A percentile compares a stretch with the other conserved stretches of the same genome.
These are phyloP conservation scores for Gremmenia infestans DNA, from an alignment of 2,329 filamentous ascomycete genomes.

Conservation along the genomic window DNA sequence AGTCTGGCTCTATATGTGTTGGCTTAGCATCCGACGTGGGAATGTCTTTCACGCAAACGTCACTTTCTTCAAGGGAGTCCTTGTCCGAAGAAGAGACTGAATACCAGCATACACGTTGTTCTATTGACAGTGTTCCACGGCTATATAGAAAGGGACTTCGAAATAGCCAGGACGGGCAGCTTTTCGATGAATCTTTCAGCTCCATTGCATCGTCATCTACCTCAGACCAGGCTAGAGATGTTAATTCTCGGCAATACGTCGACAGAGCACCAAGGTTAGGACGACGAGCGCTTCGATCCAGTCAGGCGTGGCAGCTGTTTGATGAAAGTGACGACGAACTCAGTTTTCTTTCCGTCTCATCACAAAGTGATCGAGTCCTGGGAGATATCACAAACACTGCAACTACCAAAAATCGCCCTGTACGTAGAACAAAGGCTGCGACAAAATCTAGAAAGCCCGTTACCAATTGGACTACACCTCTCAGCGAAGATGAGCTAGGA, in stretches of 20 bases:
- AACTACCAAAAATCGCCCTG: slow-evolving; percentile 1
- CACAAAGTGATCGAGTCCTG: slow-evolving; percentile 10
- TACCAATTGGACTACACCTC: background rate
- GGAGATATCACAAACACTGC: slow-evolving; percentile 15
- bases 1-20: background rate
- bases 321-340: slow-evolving; percentile 31
- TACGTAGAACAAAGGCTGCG: slow-evolving; percentile 1
- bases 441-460: slow-evolving; percentile 2
- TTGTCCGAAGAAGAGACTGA: background rate
- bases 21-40: slow-evolving; percentile 1
- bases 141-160: slow-evolving; percentile 7
- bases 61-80: slow-evolving; percentile 5
- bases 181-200: slow-evolving; percentile 12
- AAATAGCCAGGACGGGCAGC: slow-evolving; percentile 8
- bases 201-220: slow-evolving; percentile 8
- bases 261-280: slow-evolving; percentile 17
- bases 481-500: slow-evolving; percentile 29
- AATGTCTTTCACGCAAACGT: slow-evolving; percentile 4
- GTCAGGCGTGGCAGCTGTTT: slow-evolving; percentile 19
- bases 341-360: slow-evolving; percentile 21
- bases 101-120: background rate
- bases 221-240: slow-evolving; percentile 2
- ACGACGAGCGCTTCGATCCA: slow-evolving; percentile 14
- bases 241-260: slow-evolving; percentile 7
- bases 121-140: slow-evolving; percentile 5